A percentile compares a stretch with the other conserved stretches of the same genome.
These are phyloP conservation scores for Orobanche coerulescens DNA, from an alignment of 257 asterid species.

Conservation along the genomic window DNA sequence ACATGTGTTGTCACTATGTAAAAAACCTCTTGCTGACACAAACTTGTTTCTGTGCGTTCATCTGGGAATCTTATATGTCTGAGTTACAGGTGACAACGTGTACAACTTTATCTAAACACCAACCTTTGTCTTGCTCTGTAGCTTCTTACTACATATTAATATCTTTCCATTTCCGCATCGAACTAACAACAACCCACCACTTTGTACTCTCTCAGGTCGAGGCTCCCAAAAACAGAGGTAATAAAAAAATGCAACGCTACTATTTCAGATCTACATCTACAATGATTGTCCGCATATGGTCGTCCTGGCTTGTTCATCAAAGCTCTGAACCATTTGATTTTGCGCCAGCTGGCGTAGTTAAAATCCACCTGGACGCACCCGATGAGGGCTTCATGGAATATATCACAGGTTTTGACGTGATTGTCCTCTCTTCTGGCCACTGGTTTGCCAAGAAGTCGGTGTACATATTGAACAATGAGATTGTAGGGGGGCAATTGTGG, in stretches of 20 bases:
- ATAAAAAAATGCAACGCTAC: conserved; percentile 69
- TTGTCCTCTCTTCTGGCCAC: conserved; percentile 94
- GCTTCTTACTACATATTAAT: background rate
- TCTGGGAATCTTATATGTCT: background rate
- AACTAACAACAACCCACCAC: background rate
- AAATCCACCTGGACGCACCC: conserved; percentile 80
- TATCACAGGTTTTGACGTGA: conserved; percentile 51
- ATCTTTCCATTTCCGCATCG: background rate
- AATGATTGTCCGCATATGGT: conserved; percentile 86
- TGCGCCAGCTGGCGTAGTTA: conserved; percentile 66
- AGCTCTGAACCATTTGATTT: conserved; percentile 59
- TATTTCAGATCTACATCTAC: conserved; percentile 87
- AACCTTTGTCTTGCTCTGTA: background rate
- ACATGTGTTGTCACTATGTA: background rate
- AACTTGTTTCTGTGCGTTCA: background rate
- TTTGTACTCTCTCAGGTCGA: conserved; percentile 50
- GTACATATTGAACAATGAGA: conserved; percentile 68
- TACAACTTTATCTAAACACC: background rate
- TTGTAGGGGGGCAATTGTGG: conserved; percentile 90
- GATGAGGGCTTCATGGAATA: conserved; percentile 75
- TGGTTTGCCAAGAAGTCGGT: conserved; percentile 95
- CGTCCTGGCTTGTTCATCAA: conserved; percentile 91
- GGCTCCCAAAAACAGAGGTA: conserved; percentile 75
- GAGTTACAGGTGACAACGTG: background rate
- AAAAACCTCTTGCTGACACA: background rate